Evolutionary conservation across 2,329 filamentous ascomycete species (phyloP), one percentile per base, ranked within the genome.

Genomic region (Aaosphaeria arxii): DNA sequence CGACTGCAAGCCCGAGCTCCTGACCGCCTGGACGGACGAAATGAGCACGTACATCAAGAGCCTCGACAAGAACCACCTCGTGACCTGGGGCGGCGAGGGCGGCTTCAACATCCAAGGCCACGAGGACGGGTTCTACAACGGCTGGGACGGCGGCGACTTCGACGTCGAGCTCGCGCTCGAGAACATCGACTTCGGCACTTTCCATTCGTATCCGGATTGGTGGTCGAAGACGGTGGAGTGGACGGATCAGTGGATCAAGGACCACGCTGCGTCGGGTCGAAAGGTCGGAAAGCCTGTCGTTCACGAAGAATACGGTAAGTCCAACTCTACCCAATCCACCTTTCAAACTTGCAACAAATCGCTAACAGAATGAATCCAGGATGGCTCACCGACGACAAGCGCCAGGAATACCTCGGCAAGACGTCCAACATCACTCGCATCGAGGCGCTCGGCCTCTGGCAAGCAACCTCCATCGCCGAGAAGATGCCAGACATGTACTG

Each of bases 151-250:
- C 4, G 74, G 77, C 28, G 78, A 82, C 55, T 81, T 81, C 44
- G 77, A 80, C 47, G 71, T 70, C 42, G 78, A 81, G 58, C 58
- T 80, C 5, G 54, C 68, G 2, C 62, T 82, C 3, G 58, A 71
- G 11, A 75, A 72, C 47, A 71, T 82, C 41, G 79, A 82, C 63
- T 82, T 80, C 48, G 77, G 77, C 45, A 74, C 73, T 1, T 80
- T 82, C 67, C 80, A 82, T 61, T 73, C 74, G 0, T 82, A 82
- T 58, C 78, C 80, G 0, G 77, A 82, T 57, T 78, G 75, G 73
- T 82, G 78, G 77, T 67, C 59, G 48, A 80, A 79, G 71, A 79
- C 75, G 0, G 66, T 75, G 3, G 68, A 69, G 35, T 82, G 80
- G 79, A 73, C 77, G 0, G 69, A 74, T 33, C 76, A 78, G 52